A percentile compares a stretch with the other conserved stretches of the same genome.
These are phyloP conservation scores for Ormosia emarginata DNA, from an alignment of 306 rosid genomes.

Conservation along the genomic window DNA sequence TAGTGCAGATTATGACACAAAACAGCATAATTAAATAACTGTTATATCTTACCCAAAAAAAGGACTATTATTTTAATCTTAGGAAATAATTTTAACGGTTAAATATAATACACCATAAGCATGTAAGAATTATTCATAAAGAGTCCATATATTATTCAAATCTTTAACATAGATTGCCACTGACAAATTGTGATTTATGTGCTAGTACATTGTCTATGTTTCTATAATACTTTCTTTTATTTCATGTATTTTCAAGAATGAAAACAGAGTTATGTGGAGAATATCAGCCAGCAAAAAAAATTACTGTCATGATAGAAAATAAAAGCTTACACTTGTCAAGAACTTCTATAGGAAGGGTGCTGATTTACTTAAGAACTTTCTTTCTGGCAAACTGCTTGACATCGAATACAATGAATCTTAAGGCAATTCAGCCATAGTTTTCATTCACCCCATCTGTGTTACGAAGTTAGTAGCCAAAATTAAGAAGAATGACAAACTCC, in stretches of 20 bases:
- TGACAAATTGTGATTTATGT: too few species aligned
- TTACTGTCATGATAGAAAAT: too few species aligned
- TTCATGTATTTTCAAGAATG: too few species aligned
- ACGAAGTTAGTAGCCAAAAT: not conserved
- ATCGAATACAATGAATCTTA: not conserved
- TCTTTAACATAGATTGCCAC: too few species aligned
- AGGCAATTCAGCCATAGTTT: not conserved
- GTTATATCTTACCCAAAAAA: not conserved
- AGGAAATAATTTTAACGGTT: not conserved
- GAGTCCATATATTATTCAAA: too few species aligned
- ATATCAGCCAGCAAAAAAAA: too few species aligned
- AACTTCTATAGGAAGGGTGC: not conserved
- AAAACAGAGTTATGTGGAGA: too few species aligned
- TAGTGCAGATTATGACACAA: not conserved
- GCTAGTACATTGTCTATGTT: too few species aligned
- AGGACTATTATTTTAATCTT: not conserved
- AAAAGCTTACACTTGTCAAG: not conserved
- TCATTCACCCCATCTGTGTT: not conserved
- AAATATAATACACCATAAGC: too few species aligned
- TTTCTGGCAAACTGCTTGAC: not conserved
- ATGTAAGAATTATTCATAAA: too few species aligned
- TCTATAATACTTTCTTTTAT: too few species aligned
- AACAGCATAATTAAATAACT: not conserved
- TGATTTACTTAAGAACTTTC: not conserved
- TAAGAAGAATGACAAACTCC: not conserved